Evolutionary conservation across 495 filamentous ascomycete species (phyloP), one percentile per base, ranked within the genome.

Genomic region (Neurospora sp.): DNA sequence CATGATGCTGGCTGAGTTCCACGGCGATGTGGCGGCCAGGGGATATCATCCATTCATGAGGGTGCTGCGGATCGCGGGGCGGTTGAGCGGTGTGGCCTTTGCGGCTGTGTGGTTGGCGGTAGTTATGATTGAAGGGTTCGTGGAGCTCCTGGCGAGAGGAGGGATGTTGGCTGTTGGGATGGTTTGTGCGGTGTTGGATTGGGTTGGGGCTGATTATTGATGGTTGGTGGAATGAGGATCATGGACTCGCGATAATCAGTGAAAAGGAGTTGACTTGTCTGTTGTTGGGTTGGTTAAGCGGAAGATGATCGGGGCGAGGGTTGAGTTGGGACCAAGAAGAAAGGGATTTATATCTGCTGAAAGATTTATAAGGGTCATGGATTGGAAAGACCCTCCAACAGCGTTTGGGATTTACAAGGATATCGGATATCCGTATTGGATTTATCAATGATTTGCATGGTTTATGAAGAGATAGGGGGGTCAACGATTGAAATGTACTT

Each of bases 151-250:
- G 35, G 70, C 75, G 59, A 70, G 70, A 45, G 76, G 79, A 10
- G 76, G 71, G 6, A 69, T 79, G 40, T 59, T 74, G n/a, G 80
- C 74, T 3, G 75, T 80, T 0, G 79, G 79, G 71, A 71, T 76
- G 40, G 69, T 80, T 4, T 81, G 77, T 71, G 79, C 73, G 5
- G 70, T 79, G 20, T 48, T 80, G 72, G 80, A 81, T 61, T 81
- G 80, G 80, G 76, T 80, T 5, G 80, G 80, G 22, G 79, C 79
- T 6, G 80, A 78, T 48, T 80, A 79, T 74, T 81, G 48, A 75
- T 39, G 14, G 14, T 14, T 0, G 10, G 27, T 61, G 53, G 27
- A 9, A 31, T 31, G 20, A 31, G 9, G 9, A 9, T 61, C 22
- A 9, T 12, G 45, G 10, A 53, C 9, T 48, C 27, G 53, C 12